Percentiles rank a stretch among this genome's conserved stretches.
Conservation (phyloP, 2,329 filamentous ascomycete genomes). For the Arthrobotrys conoides region DNA sequence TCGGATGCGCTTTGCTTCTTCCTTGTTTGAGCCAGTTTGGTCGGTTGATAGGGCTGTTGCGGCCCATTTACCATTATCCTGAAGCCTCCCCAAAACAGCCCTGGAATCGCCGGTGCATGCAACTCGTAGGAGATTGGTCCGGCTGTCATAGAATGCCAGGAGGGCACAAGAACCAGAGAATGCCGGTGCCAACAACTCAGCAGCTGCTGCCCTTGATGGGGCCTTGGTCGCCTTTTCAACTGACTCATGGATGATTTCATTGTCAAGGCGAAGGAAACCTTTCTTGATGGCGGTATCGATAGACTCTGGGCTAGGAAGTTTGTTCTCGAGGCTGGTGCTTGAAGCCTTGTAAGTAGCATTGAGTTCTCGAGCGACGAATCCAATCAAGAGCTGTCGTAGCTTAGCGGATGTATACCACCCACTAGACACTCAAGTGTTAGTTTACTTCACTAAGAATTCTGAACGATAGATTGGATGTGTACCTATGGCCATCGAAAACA, state of each 20-base stretch:
- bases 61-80: constrained; percentile 86
- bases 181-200: constrained; percentile 90
- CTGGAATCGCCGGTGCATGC: constrained; percentile 97
- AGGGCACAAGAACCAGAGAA: constrained; percentile 97
- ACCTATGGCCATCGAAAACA: constrained; percentile 97
- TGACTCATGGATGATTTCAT: constrained; percentile 94
- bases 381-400: constrained; percentile 90
- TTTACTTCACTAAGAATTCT: constrained; percentile 61
- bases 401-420: constrained; percentile 99
- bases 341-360: constrained; percentile 90
- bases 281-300: constrained; percentile 93
- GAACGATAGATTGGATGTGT: constrained; percentile 65
- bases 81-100: constrained; percentile 86
- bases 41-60: constrained; percentile 91
- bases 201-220: constrained; percentile 89
- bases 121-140: constrained; percentile 87
- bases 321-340: constrained; percentile 71
- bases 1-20: constrained; percentile 85
- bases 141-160: constrained; percentile 94
- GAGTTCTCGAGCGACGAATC: constrained; percentile 90
- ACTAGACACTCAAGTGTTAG: constrained; percentile 68
- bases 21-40: constrained; percentile 90
- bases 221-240: constrained; percentile 91
- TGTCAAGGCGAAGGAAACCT: constrained; percentile 87
- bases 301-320: constrained; percentile 80